Evolutionary conservation across 345 rosid species (phyloP).

Genomic region (Salix dunnii): DNA sequence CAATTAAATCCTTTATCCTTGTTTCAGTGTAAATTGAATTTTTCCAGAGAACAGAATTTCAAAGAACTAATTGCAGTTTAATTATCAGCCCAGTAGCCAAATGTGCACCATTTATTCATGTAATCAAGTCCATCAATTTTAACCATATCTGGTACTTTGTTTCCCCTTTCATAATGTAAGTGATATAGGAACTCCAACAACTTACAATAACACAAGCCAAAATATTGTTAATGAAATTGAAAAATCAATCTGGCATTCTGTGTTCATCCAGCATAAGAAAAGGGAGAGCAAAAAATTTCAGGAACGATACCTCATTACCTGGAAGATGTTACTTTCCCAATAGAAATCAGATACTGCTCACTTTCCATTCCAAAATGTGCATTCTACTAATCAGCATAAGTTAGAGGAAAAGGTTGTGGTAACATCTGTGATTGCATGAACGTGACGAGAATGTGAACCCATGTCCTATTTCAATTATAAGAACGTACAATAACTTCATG

Average conservation of each 20-base stretch:
- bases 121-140: too few species aligned
- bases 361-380: constrained; percentile 68
- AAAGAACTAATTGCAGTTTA: background rate
- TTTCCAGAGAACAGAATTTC: background rate
- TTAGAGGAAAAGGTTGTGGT: constrained; percentile 87
- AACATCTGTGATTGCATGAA: constrained; percentile 65
- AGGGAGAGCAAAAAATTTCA: background rate
- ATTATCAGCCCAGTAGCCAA: background rate
- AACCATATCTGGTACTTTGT: constrained; percentile 2
- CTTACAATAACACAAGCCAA: background rate
- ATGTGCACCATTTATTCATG: background rate
- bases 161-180: background rate
- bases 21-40: background rate
- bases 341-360: constrained; percentile 85
- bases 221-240: background rate
- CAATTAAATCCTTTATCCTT: background rate
- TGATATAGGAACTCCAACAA: background rate
- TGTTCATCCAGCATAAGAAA: background rate
- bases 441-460: constrained; percentile 18
- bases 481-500: background rate
- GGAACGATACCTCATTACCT: constrained; percentile 39
- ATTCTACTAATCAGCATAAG: constrained; percentile 87
- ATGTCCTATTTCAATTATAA: constrained; percentile 13
- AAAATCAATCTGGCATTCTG: background rate
- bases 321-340: constrained; percentile 75